These are phyloP conservation scores for Cladorrhinum sp. DNA, from an alignment of 2,329 filamentous ascomycete species.

Conservation along the genomic window DNA sequence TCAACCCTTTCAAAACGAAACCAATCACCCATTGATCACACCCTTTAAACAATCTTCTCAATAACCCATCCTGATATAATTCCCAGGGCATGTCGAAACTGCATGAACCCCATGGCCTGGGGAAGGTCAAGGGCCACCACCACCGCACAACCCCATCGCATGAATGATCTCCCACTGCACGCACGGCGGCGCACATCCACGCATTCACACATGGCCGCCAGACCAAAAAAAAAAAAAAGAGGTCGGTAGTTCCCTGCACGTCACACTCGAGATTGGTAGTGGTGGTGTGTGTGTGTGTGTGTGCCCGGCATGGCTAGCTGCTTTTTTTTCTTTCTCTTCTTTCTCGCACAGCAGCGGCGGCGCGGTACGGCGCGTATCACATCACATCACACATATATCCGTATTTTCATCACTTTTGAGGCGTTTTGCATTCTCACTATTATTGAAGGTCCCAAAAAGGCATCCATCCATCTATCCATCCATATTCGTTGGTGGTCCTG, in stretches of 20 bases:
- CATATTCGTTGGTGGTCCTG: too few relatives aligned
- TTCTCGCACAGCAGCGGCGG: background rate
- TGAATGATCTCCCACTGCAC: conserved; percentile 3
- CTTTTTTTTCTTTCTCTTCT: background rate
- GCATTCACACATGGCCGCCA: background rate
- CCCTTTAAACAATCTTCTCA: too few relatives aligned
- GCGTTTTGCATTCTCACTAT: too few relatives aligned
- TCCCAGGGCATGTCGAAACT: background rate
- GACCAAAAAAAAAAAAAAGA: background rate
- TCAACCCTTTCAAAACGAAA: too few relatives aligned
- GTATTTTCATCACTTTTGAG: too few relatives aligned
- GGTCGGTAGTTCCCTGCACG: background rate
- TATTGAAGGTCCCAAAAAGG: too few relatives aligned
- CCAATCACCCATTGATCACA: too few relatives aligned
- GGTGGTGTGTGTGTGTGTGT: too few relatives aligned
- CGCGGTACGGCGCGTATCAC: background rate
- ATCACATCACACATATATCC: background rate
- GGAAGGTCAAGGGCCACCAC: background rate
- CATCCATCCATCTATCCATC: too few relatives aligned
- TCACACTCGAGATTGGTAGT: too few relatives aligned
- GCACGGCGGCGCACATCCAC: too few relatives aligned
- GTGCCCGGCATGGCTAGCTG: too few relatives aligned
- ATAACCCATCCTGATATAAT: background rate
- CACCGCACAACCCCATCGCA: background rate
- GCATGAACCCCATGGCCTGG: background rate